Base-by-base conservation (phyloP, 192 early-diverging fungal genomes). In the Linnemannia exigua region DNA sequence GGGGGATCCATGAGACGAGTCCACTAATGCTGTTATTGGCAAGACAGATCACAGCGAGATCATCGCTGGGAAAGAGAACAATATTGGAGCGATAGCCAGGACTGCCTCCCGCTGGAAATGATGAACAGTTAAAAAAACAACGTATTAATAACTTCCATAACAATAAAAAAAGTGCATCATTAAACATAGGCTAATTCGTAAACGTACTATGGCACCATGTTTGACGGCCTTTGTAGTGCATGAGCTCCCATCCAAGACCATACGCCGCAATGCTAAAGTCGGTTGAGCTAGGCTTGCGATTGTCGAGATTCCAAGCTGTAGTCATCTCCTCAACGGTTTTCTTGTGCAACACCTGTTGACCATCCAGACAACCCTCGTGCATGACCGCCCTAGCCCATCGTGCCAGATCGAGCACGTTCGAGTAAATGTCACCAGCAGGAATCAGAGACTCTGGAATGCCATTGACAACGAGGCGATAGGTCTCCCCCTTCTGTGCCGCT, bases 181-280 rank as follows among this genome's bases (percentile, higher is more conserved):
- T n/a, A n/a, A n/a, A n/a, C n/a, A 75, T 25, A 22, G 54, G 54
- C 38, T 63, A 75, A 63, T 54, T 61, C 63, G 41, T 63, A 63
- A 75, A 75, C 73, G 54, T 67, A 68, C 75, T 41, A 68, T 68
- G 75, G 63, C 25, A 22, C 4, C 46, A 3, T 14, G 66, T 67
- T n/a, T 37, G 75, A 76, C 31, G 75, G n/a, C 66, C 75, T 41
- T 76, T 76, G 75, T 76, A 76, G n/a, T 76, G 63, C 28, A 76
- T 76, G 63, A 76, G 35, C 12, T 46, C 44, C 75, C 75, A 76
- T 12, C 75, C 75, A 25, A 76, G 28, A 67, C 75, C 75, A 68
- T 76, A 76, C 31, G 75, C 66, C 63, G 51, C 41, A 75, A 75
- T 2, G 52, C 73, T 75, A 33, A 54, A 61, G 36, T 75, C 54